Evolutionary conservation across 495 filamentous ascomycete species (phyloP), one percentile per base, ranked within the genome.

Genomic region (Endocarpon pusillum): DNA sequence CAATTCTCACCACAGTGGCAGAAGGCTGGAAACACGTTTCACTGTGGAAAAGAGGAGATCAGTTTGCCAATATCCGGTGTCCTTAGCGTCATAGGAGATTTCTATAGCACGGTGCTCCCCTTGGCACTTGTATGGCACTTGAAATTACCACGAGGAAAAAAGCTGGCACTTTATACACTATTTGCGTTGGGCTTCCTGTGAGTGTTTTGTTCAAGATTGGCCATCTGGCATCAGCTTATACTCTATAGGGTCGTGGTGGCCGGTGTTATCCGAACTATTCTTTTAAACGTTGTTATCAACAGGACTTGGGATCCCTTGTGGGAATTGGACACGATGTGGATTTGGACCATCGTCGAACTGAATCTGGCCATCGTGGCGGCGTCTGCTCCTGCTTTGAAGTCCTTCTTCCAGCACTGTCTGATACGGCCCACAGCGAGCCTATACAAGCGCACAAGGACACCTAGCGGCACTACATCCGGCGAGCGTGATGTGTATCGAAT

Each of bases 171-270:
- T 4, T 31, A 31, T 14, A 14, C 12, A 5, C 28, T 31, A 7
- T 31, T 31, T 14, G 28, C 12, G 14, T 15, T 31, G 28, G 28
- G 28, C 14, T 31, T 31, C 28, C 7, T 31, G n/a, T n/a, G n/a
- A n/a, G n/a, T n/a, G n/a, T n/a, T n/a, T n/a, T n/a, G n/a, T n/a
- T n/a, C n/a, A n/a, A n/a, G n/a, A n/a, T n/a, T n/a, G n/a, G n/a
- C n/a, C n/a, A n/a, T n/a, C n/a, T n/a, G n/a, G n/a, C n/a, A n/a
- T n/a, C n/a, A n/a, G n/a, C n/a, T n/a, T n/a, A n/a, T n/a, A n/a
- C n/a, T n/a, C n/a, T n/a, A n/a, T n/a, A n/a, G n/a, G 7, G 28
- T 31, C 28, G 28, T 31, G 5, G 28, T 14, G 4, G 12, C 12
- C 5, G 28, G 28, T 14, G 19, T 31, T 4, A 31, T 31, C 19